Percentiles rank a stretch among this genome's conserved stretches.
These are phyloP conservation scores for Paramarasmius palmivorus DNA, from an alignment of 1,284 basidiomycete species.

Conservation along the genomic window DNA sequence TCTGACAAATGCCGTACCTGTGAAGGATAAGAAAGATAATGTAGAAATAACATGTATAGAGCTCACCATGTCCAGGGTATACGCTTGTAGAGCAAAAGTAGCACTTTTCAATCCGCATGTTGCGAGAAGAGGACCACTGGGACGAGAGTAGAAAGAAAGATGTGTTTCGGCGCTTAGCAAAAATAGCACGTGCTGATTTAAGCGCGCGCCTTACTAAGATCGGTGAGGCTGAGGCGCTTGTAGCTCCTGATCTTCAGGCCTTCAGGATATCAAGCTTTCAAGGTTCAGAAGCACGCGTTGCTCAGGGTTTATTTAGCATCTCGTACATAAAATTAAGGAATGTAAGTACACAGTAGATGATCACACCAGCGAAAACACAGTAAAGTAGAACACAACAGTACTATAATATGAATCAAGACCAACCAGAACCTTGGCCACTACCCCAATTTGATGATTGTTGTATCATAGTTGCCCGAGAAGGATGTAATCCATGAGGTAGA, in stretches of 20 bases:
- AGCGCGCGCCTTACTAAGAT: no score
- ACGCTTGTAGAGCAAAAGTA: slow-evolving; percentile 86
- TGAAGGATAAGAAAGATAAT: neutral
- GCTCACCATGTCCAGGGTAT: slow-evolving; percentile 82
- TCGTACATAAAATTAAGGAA: no score
- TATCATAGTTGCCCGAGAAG: slow-evolving; percentile 3
- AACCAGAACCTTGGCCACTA: slow-evolving; percentile 1
- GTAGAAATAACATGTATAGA: neutral
- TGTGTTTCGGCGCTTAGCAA: no score
- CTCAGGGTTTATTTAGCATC: no score
- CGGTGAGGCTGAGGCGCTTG: no score
- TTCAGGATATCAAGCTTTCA: no score
- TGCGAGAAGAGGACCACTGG: neutral
- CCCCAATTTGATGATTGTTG: slow-evolving; percentile 2
- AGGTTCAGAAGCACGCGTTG: no score
- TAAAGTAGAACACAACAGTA: neutral
- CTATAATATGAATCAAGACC: neutral
- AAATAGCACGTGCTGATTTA: no score
- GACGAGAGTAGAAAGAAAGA: no score
- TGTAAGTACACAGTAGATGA: neutral
- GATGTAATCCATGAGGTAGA: slow-evolving; percentile 23
- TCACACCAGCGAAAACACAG: neutral
- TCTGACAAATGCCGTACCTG: slow-evolving; percentile 90
- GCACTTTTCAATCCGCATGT: slow-evolving; percentile 79
- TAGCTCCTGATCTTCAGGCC: no score